phyloP scores from a whole-genome alignment of 1,284 basidiomycete genomes.

The Boletus smithii region DNA sequence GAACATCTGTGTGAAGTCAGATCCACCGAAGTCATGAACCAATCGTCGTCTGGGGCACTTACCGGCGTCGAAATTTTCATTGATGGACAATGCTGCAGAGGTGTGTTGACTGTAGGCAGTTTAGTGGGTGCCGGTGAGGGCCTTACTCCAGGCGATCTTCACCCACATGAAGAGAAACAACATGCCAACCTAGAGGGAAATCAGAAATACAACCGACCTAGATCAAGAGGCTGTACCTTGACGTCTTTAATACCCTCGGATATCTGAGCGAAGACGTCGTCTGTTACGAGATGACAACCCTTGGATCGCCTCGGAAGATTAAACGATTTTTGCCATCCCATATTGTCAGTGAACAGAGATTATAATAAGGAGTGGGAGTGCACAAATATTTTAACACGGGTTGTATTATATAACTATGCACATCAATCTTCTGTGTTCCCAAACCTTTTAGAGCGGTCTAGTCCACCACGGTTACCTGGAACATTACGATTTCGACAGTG shows the following conservation, averaged over 20 bases:
- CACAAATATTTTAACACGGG: background rate
- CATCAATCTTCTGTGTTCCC: constrained; percentile 34
- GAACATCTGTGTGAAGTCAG: constrained; percentile 48
- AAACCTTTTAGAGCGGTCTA: constrained; percentile 45
- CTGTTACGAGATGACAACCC: constrained; percentile 85
- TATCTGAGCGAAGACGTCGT: constrained; percentile 72
- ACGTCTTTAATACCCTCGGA: constrained; percentile 69
- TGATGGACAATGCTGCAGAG: constrained; percentile 83
- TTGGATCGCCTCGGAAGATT: constrained; percentile 56
- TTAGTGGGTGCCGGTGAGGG: background rate
- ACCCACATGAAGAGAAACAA: constrained; percentile 72
- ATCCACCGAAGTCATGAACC: background rate
- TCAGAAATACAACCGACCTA: background rate
- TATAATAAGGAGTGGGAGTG: background rate
- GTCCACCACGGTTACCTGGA: constrained; percentile 75
- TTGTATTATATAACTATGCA: background rate
- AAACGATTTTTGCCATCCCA: constrained; percentile 94
- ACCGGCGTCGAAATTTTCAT: constrained; percentile 75
- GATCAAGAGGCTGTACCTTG: constrained; percentile 42
- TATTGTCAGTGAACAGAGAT: constrained; percentile 28
- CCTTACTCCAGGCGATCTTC: background rate
- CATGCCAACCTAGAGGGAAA: constrained; percentile 57
- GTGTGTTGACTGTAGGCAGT: constrained; percentile 73
- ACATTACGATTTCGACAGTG: constrained; percentile 84
- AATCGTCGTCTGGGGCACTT: constrained; percentile 6